These are phyloP conservation scores for Aschersonia sp. DNA, from an alignment of 2,329 filamentous ascomycete species.

Conservation along the genomic window DNA sequence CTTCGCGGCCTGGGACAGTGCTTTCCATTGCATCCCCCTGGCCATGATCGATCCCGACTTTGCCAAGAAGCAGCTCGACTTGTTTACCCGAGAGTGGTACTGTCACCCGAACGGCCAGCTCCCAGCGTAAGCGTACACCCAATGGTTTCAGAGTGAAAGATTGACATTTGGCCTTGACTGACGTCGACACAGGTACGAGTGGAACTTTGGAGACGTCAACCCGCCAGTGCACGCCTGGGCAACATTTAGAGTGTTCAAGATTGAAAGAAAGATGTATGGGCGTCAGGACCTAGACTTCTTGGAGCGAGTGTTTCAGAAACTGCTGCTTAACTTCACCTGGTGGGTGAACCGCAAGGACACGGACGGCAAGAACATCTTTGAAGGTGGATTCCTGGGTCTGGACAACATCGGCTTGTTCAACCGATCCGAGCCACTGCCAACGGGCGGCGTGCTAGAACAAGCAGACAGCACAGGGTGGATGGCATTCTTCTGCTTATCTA, in stretches of 20 bases:
- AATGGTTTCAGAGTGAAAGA: conserved; percentile 5
- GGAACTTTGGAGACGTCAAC: conserved; percentile 97
- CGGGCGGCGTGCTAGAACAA: conserved; percentile 85
- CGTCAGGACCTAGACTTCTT: conserved; percentile 90
- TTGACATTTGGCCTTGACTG: neutral
- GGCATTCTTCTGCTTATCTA: conserved; percentile 92
- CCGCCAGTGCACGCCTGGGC: conserved; percentile 95
- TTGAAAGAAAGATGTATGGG: conserved; percentile 94
- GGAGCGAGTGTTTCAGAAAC: conserved; percentile 90
- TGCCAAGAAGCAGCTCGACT: conserved; percentile 92
- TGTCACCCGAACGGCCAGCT: conserved; percentile 96
- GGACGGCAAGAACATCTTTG: conserved; percentile 93
- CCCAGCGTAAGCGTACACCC: conserved; percentile 49
- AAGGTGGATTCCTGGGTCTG: conserved; percentile 86
- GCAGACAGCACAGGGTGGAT: conserved; percentile 98
- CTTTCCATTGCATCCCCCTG: conserved; percentile 90
- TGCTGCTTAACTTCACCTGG: conserved; percentile 96
- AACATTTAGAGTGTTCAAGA: conserved; percentile 92
- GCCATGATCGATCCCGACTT: conserved; percentile 98
- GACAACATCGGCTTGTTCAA: conserved; percentile 99
- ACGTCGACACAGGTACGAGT: conserved; percentile 47
- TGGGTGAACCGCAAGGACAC: conserved; percentile 96
- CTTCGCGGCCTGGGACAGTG: conserved; percentile 94
- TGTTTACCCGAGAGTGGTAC: conserved; percentile 97
- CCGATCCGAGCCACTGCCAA: conserved; percentile 85